phyloP scores from a whole-genome alignment of 2,329 filamentous ascomycete species.

The Fusarium newnesense region DNA sequence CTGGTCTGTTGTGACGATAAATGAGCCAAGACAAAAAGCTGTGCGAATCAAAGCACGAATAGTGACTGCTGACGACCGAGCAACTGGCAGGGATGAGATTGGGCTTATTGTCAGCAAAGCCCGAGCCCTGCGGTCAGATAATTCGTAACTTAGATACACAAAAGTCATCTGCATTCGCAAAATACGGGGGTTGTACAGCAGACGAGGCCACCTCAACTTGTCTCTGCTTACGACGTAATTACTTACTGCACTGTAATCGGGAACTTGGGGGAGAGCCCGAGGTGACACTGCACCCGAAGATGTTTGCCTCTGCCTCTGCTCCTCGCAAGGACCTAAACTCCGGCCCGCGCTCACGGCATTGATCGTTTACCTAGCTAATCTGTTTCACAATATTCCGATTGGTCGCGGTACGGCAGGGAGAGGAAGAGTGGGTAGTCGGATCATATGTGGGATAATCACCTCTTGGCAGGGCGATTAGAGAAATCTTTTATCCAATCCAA shows the following conservation, averaged over 20 bases:
- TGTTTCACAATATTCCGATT: slow-evolving; percentile 29
- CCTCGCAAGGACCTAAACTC: not conserved
- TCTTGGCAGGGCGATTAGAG: slow-evolving; percentile 11
- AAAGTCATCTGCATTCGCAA: not conserved
- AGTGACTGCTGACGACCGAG: not conserved
- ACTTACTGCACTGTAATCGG: not conserved
- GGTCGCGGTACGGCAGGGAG: not conserved
- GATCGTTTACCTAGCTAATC: slow-evolving; percentile 7
- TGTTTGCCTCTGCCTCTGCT: not conserved
- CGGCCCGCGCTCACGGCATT: slow-evolving; percentile 20
- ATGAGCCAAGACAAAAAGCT: slow-evolving; percentile 4
- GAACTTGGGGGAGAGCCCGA: not conserved
- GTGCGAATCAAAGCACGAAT: not conserved
- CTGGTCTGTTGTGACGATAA: not conserved
- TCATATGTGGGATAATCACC: slow-evolving; percentile 22
- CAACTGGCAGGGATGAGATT: not conserved
- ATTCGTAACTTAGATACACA: not conserved
- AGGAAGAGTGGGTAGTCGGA: slow-evolving; percentile 24
- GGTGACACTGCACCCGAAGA: slow-evolving; percentile 3
- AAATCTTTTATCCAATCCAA: slow-evolving; percentile 2
- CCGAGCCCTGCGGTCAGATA: slow-evolving; percentile 9
- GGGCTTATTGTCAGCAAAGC: slow-evolving; percentile 16
- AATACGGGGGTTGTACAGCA: slow-evolving; percentile 27
- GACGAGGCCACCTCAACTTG: not conserved
- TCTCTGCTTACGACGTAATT: not conserved